Conservation (phyloP, 768 basidiomycete species). For the Stropharia rugosoannulata region DNA sequence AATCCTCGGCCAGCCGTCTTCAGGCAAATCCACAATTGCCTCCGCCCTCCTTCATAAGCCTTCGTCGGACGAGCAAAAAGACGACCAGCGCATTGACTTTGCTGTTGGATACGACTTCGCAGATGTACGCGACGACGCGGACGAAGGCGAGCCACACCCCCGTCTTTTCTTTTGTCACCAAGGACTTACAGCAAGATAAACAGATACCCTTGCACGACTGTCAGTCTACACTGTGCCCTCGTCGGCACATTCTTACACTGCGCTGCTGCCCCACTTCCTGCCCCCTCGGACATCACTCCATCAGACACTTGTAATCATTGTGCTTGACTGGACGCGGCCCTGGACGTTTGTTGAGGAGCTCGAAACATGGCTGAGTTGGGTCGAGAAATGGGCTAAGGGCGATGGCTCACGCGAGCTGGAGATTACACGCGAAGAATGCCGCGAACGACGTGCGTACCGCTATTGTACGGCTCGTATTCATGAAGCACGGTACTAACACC, state of each 20-base stretch:
- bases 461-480: not conserved
- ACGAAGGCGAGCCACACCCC: constrained; percentile 68
- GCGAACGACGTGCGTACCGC: constrained; percentile 70
- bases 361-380: constrained; percentile 81
- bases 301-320: constrained; percentile 79
- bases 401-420: constrained; percentile 71
- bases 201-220: constrained; percentile 86
- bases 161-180: not conserved
- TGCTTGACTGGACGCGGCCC: constrained; percentile 93
- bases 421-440: constrained; percentile 75
- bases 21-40: constrained; percentile 77
- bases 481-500: constrained; percentile 1
- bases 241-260: constrained; percentile 64
- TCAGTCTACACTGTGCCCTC: constrained; percentile 93
- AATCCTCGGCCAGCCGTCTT: constrained; percentile 74
- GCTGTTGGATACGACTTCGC: constrained; percentile 92
- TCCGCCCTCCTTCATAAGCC: constrained; percentile 73
- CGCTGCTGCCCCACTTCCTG: constrained; percentile 75
- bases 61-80: constrained; percentile 50
- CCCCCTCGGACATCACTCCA: constrained; percentile 66
- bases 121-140: constrained; percentile 88
- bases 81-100: constrained; percentile 68
- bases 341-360: constrained; percentile 90
- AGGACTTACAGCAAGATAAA: not conserved
- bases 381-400: constrained; percentile 77